Conservation (phyloP, 2,329 filamentous ascomycete species). For the Fusarium guadeloupense region DNA sequence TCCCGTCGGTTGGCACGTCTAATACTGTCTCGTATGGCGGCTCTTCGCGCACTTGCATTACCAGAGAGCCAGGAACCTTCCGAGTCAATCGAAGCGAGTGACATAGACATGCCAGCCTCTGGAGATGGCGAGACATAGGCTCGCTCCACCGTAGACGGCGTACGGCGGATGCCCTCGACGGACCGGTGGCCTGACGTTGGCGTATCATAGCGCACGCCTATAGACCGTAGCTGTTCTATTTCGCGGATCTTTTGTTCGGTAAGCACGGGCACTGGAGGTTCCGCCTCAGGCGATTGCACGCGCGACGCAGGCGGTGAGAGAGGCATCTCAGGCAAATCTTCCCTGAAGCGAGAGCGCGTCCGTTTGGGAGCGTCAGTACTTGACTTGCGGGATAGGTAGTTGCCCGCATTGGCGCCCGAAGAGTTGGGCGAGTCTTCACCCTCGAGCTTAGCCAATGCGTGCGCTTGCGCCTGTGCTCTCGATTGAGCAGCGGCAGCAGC, state of each 20-base stretch:
- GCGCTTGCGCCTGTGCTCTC: slow-evolving; percentile 45
- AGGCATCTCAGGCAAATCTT: slow-evolving; percentile 88
- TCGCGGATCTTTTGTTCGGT: slow-evolving; percentile 41
- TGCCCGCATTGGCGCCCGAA: slow-evolving; percentile 20
- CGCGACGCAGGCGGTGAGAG: slow-evolving; percentile 86
- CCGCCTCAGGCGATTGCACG: slow-evolving; percentile 78
- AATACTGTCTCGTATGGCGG: slow-evolving; percentile 56
- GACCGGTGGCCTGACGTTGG: slow-evolving; percentile 57
- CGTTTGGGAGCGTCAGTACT: slow-evolving; percentile 70
- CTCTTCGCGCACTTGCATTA: slow-evolving; percentile 62
- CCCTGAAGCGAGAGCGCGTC: slow-evolving; percentile 89
- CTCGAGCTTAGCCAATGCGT: slow-evolving; percentile 49
- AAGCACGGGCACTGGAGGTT: slow-evolving; percentile 51
- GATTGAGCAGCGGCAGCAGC: slow-evolving; percentile 45
- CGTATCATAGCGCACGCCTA: slow-evolving; percentile 54
- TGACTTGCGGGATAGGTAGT: slow-evolving; percentile 46
- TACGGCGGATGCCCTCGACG: slow-evolving; percentile 42
- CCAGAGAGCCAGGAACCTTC: slow-evolving; percentile 97
- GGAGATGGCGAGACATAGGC: slow-evolving; percentile 54
- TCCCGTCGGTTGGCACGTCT: slow-evolving; percentile 46
- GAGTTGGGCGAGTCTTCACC: slow-evolving; percentile 43
- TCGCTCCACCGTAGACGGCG: slow-evolving; percentile 38
- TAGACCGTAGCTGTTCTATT: slow-evolving; percentile 41
- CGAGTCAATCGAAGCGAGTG: slow-evolving; percentile 91
- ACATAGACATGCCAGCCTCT: slow-evolving; percentile 78